These are phyloP conservation scores for Eutrema yunnanense DNA, from an alignment of 345 rosid species.

Conservation along the genomic window DNA sequence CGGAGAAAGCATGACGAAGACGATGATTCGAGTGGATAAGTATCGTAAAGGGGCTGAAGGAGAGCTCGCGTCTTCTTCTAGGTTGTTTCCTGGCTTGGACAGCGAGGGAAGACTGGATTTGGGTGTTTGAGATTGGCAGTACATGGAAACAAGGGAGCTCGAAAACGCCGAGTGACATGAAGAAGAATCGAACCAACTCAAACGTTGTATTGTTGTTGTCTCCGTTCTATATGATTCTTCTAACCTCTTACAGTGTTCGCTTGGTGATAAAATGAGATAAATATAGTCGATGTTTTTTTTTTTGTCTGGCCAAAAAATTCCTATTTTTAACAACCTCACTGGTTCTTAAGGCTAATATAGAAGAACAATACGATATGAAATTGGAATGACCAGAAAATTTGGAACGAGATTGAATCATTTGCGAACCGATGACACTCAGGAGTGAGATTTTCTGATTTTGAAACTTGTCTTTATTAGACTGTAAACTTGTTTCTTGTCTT, in stretches of 20 bases:
- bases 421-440: background rate
- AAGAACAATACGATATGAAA: background rate
- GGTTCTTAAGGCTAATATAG: background rate
- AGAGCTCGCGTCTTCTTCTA: conserved; percentile 23
- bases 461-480: too few relatives aligned
- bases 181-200: conserved; percentile 2
- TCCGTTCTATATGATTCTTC: background rate
- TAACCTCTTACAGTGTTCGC: background rate
- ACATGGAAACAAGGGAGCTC: conserved; percentile 34
- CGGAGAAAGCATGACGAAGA: conserved; percentile 9
- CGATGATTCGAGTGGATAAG: conserved; percentile 12
- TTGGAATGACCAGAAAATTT: background rate
- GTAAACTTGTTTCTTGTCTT: too few relatives aligned
- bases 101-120: conserved; percentile 5
- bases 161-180: conserved; percentile 19
- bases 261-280: background rate
- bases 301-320: background rate
- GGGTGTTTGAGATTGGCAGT: conserved; percentile 10
- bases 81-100: conserved; percentile 25
- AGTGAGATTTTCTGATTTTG: too few relatives aligned
- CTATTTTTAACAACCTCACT: background rate
- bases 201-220: background rate
- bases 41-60: background rate
- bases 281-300: background rate
- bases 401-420: background rate